Base-by-base conservation (phyloP, 805 yeast species). In the Myxozyma neotropica region DNA sequence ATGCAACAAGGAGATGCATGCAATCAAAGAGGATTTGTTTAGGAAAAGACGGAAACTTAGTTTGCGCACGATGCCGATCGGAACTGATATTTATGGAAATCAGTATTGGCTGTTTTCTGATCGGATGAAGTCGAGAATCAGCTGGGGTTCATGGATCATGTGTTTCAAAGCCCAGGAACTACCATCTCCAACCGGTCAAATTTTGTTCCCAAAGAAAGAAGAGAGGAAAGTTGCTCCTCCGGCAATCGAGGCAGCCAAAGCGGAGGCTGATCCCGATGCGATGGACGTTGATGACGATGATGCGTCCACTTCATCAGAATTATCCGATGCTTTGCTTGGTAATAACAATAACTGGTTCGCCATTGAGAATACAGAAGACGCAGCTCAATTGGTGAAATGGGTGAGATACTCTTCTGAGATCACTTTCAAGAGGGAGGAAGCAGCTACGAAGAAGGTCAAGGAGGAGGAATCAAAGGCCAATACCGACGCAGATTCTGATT, bases 31-130 rank as follows among this genome's bases (percentile, higher is more conserved):
- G 43, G 67, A 65, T 40, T 58, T 68, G 27, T 71, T 64, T 58
- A 58, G 62, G 33, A 66, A 67, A 48, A 47, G 60, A 38, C 68
- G 71, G 58, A 74, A 73, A 55, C 63, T 63, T 59, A 69, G 65
- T 52, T 57, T 62, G 52, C 69, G 77, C 36, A 74, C 73, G 5
- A 49, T 66, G n/a, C 70, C 76, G 3, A 52, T 74, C 27, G 75
- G 75, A 31, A 44, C 26, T 6, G 77, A 74, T 61, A 58, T 62
- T 4, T 55, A 58, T 19, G 76, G 76, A 5, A 74, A 74, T 59
- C 55, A 55, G 38, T 74, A 73, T 64, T 74, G 77, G 77, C 57
- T 68, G 1, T 67, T 74, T 53, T 75, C 73, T 59, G 74, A 71
- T 49, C 70, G 72, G 55, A 59, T 70, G 6, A 60, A 69, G 33